These are phyloP conservation scores for Heterobasidion occidentale DNA, from an alignment of 1,284 basidiomycete species.

Conservation along the genomic window DNA sequence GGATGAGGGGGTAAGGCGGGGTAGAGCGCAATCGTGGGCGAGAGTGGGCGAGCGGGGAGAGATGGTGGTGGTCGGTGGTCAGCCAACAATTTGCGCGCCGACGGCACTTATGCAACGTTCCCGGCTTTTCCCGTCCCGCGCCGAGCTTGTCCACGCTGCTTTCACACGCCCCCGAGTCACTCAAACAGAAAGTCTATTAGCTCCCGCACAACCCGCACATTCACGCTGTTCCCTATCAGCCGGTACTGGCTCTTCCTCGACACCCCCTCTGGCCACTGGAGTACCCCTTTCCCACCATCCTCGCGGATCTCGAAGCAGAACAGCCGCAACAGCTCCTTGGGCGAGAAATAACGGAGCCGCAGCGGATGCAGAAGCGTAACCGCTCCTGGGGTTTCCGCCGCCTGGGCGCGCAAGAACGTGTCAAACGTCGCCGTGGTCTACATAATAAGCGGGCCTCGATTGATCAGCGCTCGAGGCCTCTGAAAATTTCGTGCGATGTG, in stretches of 20 bases:
- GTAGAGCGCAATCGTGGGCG: conserved; percentile 61
- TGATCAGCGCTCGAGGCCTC: not conserved
- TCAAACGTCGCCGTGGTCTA: conserved; percentile 61
- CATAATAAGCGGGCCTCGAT: not conserved
- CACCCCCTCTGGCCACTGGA: conserved; percentile 52
- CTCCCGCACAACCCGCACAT: conserved; percentile 56
- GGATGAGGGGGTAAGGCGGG: conserved; percentile 26
- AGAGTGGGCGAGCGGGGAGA: conserved; percentile 7
- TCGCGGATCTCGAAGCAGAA: conserved; percentile 42
- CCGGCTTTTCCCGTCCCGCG: conserved; percentile 1
- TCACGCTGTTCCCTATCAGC: conserved; percentile 74
- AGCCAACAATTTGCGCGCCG: not conserved
- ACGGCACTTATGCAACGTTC: not conserved
- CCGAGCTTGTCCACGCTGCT: not conserved
- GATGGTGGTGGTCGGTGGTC: conserved; percentile 18
- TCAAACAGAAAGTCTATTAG: conserved; percentile 48
- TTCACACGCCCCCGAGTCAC: not conserved
- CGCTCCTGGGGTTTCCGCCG: conserved; percentile 29
- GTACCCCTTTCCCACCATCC: conserved; percentile 17
- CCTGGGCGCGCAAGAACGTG: conserved; percentile 41
- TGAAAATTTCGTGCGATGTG: not conserved
- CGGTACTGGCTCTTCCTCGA: conserved; percentile 63
- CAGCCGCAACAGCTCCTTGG: conserved; percentile 58
- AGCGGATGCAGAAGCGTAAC: conserved; percentile 50
- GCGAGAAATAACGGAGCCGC: conserved; percentile 63